These are phyloP conservation scores for Mrakia hoshinonis DNA, from an alignment of 768 basidiomycete genomes.

Conservation along the genomic window DNA sequence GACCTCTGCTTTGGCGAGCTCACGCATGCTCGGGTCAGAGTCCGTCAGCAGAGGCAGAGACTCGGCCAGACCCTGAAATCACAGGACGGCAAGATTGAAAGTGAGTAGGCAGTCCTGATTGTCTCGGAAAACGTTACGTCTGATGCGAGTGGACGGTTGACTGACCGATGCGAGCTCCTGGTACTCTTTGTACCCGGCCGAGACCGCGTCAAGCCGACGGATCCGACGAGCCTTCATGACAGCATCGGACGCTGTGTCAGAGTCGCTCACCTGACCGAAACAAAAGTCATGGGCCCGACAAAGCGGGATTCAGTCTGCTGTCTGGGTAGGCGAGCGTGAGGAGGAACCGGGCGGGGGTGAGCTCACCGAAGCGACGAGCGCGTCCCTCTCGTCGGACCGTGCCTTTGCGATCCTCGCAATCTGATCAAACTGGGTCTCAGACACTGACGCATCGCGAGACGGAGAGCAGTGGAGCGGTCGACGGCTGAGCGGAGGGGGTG, in stretches of 20 bases:
- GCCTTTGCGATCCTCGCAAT: not conserved
- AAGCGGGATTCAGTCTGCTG: not conserved
- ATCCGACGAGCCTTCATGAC: slow-evolving; percentile 50
- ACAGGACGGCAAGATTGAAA: slow-evolving; percentile 19
- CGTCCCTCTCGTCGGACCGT: not conserved
- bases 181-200: slow-evolving; percentile 62
- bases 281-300: not conserved
- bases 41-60: slow-evolving; percentile 58
- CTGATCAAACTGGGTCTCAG: slow-evolving; percentile 4
- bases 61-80: slow-evolving; percentile 56
- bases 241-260: not conserved
- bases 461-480: not conserved
- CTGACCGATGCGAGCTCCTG: slow-evolving; percentile 51
- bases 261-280: not conserved
- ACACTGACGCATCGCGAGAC: not conserved
- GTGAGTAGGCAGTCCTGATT: too few relatives aligned
- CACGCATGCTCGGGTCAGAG: slow-evolving; percentile 64
- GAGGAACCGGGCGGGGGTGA: not conserved
- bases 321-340: not conserved
- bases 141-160: slow-evolving; percentile 20
- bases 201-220: slow-evolving; percentile 61
- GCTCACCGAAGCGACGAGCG: slow-evolving; percentile 8
- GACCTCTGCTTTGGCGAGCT: slow-evolving; percentile 64
- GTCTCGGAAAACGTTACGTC: not conserved
- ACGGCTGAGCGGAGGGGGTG: too few relatives aligned